Base-by-base conservation (phyloP, 2,329 filamentous ascomycete species). In the Dothideomycetes sp. region DNA sequence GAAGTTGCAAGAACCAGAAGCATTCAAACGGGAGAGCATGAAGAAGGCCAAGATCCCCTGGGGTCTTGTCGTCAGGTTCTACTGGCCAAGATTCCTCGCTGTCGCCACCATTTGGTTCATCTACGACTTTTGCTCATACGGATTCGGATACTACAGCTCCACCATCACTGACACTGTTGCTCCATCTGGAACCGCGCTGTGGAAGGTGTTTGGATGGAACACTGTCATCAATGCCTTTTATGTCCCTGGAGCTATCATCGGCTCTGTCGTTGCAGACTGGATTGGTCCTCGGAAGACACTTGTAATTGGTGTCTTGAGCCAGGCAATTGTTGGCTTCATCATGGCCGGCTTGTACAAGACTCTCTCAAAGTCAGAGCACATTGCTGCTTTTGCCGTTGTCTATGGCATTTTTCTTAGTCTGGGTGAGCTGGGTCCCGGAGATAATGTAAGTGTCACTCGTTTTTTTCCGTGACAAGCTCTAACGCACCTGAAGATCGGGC, bases 401-500 rank as follows among this genome's bases (percentile, higher is more conserved):
- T 87, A 84, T 49, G 83, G 72, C 11, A 69, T 88, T 46, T 88
- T 88, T 61, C 65, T 84, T 12, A 74, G 78, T 0, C 68, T 86
- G 2, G 83, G 83, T 36, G 83, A 88, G 58, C 19, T 89, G 18
- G 86, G 86, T 0, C 84, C 86, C 0, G n/a, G n/a, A n/a, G n/a
- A n/a, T n/a, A n/a, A n/a, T n/a, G n/a, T n/a, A n/a, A n/a, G n/a
- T n/a, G n/a, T n/a, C n/a, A n/a, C n/a, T n/a, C 27, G 86, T 85
- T 3, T 93, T 93, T 50, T 76, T 89, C 10, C 86, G 86, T 11
- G 85, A 82, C 1, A 87, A 81, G 51, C 76, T 88, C 9, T 86
- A n/a, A n/a, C n/a, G n/a, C n/a, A 84, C 44, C 80, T 85, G 44
- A 94, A 94, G 58, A 94, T 94, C 49, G 87, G 87, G 2, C 72